Base-by-base conservation (phyloP, 2,329 filamentous ascomycete genomes). In the Bipolaris gigantea region DNA sequence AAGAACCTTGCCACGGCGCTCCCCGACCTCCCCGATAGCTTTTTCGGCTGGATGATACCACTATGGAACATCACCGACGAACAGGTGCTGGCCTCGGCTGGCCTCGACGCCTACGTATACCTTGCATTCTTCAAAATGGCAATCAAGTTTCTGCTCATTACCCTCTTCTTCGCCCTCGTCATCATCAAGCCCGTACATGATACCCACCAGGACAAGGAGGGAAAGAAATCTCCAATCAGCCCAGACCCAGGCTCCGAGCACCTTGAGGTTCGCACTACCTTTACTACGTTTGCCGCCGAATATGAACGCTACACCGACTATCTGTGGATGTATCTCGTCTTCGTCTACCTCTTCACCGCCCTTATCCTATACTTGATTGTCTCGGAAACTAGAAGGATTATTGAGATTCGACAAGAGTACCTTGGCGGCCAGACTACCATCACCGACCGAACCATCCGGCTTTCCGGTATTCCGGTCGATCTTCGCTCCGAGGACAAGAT, bases 91-190 rank as follows among this genome's bases (percentile, higher is more conserved):
- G 87, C 89, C 15, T 93, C 92, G 18, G 93, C 93, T 16, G 94
- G 94, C 0, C 83, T 99, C 45, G 94, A 99, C 78, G 94, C 94
- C 46, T 99, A 90, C 76, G 94, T 97, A 83, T 97, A 99, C 71
- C 81, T 99, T 13, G 85, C 88, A 15, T 99, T 99, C 76, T 97
- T 97, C 81, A 95, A 92, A 73, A 94, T 97, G 85, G 88, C 93
- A 11, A 89, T 92, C 61, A 90, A 89, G 58, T 89, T 97, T 63
- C 87, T 97, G 46, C 78, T 84, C 15, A 78, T 89, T 47, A 89
- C 95, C 65, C 84, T 94, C 52, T 85, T 96, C 73, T 91, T 97
- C 67, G 88, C 92, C 25, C 80, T 89, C 33, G 80, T 84, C 15
- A 84, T 99, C 4, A 88, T 99, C 61, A 87, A 88, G 59, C 95